Evolutionary conservation across 352 stramenopile species (phyloP), one percentile per base, ranked within the genome.

Genomic region (Elongisporangium anandrum): DNA sequence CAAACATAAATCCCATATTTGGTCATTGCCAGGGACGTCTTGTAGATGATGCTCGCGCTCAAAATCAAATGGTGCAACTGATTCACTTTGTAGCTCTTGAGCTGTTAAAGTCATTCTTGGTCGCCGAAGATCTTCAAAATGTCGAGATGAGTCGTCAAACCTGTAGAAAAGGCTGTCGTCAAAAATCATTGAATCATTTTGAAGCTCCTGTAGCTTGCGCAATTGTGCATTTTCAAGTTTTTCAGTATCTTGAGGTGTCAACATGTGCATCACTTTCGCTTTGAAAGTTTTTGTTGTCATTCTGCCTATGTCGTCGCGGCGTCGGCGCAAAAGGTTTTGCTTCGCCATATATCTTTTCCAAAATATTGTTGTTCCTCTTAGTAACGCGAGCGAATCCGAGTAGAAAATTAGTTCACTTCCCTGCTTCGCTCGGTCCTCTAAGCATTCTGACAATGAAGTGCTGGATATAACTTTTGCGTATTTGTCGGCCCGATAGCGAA

Each of bases 341-440:
- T 65, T 54, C 2, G 56, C 38, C 1, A 70, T 65, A 34, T 80
- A 66, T 2, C 61, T 52, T 39, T 66, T 60, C 81, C 81, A 90
- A 49, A 77, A 73, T 16, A 56, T 48, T 15, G 73, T 66, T 3
- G 71, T 79, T 49, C 75, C 81, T 59, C 73, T 74, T 59, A 90
- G 70, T 19, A 87, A 49, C 13, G 64, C 69, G n/a, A 77, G 70
- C 0, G 69, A 69, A 45, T 69, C 65, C 0, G 78, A 80, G 62
- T 84, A 90, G 39, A 75, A 81, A 22, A 75, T 72, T 13, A 90
- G 69, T 22, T 84, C 65, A 9, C 55, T 21, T 1, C 16, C 19
- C 16, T 20, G 16, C 9, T 41, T 41, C 29, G 29, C 9, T 41
- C 9, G 29, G 9, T 15, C 13, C 29, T 41, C 29, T 15, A 41